A percentile compares a stretch with the other conserved stretches of the same genome.
Conservation (phyloP, 2,329 filamentous ascomycete species). For the Claviceps citrina region DNA sequence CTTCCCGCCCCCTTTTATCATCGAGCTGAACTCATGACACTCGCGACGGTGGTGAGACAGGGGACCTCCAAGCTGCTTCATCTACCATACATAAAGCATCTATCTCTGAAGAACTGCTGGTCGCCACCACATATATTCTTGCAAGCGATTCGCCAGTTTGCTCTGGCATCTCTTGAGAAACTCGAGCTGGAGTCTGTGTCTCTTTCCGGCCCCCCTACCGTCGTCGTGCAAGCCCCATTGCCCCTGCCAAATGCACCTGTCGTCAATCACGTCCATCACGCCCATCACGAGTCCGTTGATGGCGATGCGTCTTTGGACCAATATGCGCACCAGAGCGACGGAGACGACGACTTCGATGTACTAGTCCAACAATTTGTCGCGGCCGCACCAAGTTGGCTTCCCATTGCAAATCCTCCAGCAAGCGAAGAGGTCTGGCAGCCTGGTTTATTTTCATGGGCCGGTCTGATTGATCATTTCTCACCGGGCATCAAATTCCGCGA, state of each 20-base stretch:
- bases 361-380: not conserved
- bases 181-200: constrained; percentile 51
- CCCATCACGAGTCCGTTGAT: not conserved
- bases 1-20: constrained; percentile 44
- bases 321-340: not conserved
- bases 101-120: constrained; percentile 57
- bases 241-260: constrained; percentile 5
- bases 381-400: not conserved
- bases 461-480: constrained; percentile 27
- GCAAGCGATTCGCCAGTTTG: constrained; percentile 34
- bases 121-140: constrained; percentile 39
- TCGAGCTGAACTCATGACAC: constrained; percentile 16
- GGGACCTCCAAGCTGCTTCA: constrained; percentile 26
- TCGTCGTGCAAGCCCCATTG: not conserved
- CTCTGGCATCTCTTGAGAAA: constrained; percentile 30
- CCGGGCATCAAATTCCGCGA: constrained; percentile 18
- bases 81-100: constrained; percentile 40
- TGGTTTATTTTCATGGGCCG: constrained; percentile 23
- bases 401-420: not conserved
- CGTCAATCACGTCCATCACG: constrained; percentile 6
- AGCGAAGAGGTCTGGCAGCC: constrained; percentile 8
- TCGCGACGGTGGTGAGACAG: constrained; percentile 15
- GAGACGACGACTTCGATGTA: not conserved
- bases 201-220: constrained; percentile 32
- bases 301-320: not conserved